Evolutionary conservation across 1,284 basidiomycete species (phyloP).

Genomic region (Sphagnurus paluster): DNA sequence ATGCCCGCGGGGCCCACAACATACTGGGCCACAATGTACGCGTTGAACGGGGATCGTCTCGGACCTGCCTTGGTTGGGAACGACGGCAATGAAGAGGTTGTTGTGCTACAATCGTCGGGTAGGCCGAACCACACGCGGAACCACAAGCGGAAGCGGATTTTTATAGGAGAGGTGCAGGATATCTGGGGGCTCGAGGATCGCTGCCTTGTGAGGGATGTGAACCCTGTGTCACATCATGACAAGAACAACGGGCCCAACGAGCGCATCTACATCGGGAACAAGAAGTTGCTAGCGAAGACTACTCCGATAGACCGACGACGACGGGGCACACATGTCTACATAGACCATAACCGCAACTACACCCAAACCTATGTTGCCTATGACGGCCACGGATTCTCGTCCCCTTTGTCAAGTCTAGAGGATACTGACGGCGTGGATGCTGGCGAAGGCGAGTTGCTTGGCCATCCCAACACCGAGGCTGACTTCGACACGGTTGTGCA

Average conservation of each 20-base stretch:
- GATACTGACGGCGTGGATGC: conserved; percentile 3
- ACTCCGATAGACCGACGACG: background rate
- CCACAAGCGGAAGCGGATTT: conserved; percentile 22
- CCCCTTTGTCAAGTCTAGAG: conserved; percentile 17
- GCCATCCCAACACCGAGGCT: conserved; percentile 14
- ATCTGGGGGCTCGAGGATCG: conserved; percentile 26
- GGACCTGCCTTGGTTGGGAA: conserved; percentile 19
- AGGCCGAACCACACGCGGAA: background rate
- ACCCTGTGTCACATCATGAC: conserved; percentile 10
- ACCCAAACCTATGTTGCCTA: background rate
- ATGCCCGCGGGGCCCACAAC: conserved; percentile 13
- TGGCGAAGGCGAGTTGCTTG: conserved; percentile 21
- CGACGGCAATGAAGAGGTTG: conserved; percentile 12
- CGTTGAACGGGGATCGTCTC: conserved; percentile 23
- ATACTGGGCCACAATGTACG: conserved; percentile 29
- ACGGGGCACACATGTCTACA: background rate
- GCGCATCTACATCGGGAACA: conserved; percentile 21
- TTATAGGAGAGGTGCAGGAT: conserved; percentile 29
- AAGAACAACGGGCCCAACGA: conserved; percentile 10
- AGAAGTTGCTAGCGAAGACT: conserved; percentile 9
- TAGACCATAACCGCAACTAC: background rate
- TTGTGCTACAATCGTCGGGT: conserved; percentile 12
- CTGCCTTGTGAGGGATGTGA: conserved; percentile 15
- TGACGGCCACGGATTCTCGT: conserved; percentile 4
- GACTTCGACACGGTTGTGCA: conserved; percentile 20